Conservation (phyloP, 352 stramenopile species). For the Phytophthora citrophthora region DNA sequence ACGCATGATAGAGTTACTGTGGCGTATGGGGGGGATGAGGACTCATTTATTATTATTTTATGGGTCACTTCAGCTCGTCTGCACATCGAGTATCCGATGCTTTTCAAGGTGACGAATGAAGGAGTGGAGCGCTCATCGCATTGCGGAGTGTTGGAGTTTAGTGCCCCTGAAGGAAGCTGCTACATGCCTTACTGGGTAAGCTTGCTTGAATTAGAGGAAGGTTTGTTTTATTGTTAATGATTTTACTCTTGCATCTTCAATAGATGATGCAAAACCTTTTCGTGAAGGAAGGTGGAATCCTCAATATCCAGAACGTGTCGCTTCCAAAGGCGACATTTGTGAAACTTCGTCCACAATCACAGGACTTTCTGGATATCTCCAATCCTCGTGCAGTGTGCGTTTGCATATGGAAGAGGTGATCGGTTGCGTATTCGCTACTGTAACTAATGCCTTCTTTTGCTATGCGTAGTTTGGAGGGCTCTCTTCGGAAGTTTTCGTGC, state of each 20-base stretch:
- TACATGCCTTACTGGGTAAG: conserved; percentile 99
- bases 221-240: background rate
- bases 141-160: conserved; percentile 99
- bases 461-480: conserved; percentile 68
- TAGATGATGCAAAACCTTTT: conserved; percentile 99
- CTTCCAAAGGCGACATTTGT: conserved; percentile 98
- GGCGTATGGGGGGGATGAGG: background rate
- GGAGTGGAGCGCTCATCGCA: conserved; percentile 92
- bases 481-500: conserved; percentile 93
- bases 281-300: conserved; percentile 91
- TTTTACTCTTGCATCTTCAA: background rate
- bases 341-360: conserved; percentile 98
- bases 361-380: conserved; percentile 99
- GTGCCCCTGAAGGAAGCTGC: conserved; percentile 96
- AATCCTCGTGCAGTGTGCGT: conserved; percentile 98
- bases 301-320: conserved; percentile 97
- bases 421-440: background rate
- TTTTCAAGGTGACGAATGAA: conserved; percentile 96
- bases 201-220: background rate
- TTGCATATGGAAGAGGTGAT: background rate
- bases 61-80: conserved; percentile 60
- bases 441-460: conserved; percentile 6
- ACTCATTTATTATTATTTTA: conserved; percentile 12
- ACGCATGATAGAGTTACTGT: conserved; percentile 5
- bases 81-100: conserved; percentile 99